Base-by-base conservation (phyloP, 345 rosid species). In the Eutrema yunnanense region DNA sequence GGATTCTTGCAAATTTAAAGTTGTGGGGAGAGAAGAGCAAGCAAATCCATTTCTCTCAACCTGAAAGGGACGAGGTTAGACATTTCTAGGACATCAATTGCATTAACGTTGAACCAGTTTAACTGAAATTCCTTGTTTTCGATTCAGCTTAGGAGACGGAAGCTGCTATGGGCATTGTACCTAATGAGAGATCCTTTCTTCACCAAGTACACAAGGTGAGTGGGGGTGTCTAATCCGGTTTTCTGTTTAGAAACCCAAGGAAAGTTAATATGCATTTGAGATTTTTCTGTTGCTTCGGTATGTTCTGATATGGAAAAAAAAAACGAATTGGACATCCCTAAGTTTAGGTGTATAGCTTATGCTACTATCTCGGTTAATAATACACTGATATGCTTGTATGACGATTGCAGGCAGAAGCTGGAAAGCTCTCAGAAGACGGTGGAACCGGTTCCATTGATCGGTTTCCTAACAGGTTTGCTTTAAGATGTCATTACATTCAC, bases 131-230 rank as follows among this genome's bases (percentile, higher is more conserved):
- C 8, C 55, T 81, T 57, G 68, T 60, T 65, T 71, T 66, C 70
- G 55, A 51, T 73, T 79, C 80, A 92, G 98, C 71, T 90, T 19
- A 88, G 77, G 81, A 82, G 99, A 78, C 81, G 99, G 78, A 92
- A 90, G 82, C 74, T 92, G 71, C 67, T 88, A 58, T 92, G 97
- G 97, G 98, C 97, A 50, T 82, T 96, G 59, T 92, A 92, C 77
- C 81, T 90, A 33, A 87, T 96, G 98, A 86, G 97, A 79, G 99
- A 96, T 81, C 98, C 97, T 68, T 96, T 88, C 81, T 96, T 96
- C 73, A 81, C 80, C 88, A 90, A 85, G 71, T 88, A 90, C 72
- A 92, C 94, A 48, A 90, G 89, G 99, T 87, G 67, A 6, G 33
- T 36, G 42, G 0, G 27, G 11, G 10, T 30, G 41, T 37, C 9